Base-by-base conservation (phyloP, 257 asterid genomes). In the Lithospermum erythrorhizon region DNA sequence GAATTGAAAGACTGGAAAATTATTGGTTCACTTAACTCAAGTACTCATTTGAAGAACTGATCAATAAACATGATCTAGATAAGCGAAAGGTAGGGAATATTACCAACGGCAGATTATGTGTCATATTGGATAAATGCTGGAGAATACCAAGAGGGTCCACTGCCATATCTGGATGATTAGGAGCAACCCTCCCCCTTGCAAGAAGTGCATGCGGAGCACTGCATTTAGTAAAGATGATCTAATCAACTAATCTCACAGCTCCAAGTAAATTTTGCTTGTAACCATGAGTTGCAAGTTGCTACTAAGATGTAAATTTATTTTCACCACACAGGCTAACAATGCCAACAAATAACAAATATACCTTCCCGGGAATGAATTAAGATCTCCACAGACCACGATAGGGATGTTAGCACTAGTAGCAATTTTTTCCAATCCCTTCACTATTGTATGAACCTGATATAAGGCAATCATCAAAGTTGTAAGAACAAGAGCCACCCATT, bases 381-480 rank as follows among this genome's bases (percentile, higher is more conserved):
- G 87, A 80, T 93, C 99, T 23, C 99, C 99, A 63, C 97, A 93
- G 53, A 93, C 95, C 78, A 93, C 61, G 97, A 87, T 87, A 48
- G 94, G 94, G 55, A 87, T 82, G 65, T 82, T 85, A 21, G 88
- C 95, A 76, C 97, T 80, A 32, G 78, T 75, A 61, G 90, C 94
- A 51, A 87, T 87, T 71, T 87, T 87, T 75, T 87, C 94, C 64
- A 87, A 82, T 58, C 95, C 95, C 79, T 84, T 87, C 71, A 87
- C 67, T 24, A 87, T 77, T 21, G 90, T 87, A 74, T 84, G 87
- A 72, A 84, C 87, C 96, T 87, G 70, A 71, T 48, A 59, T 58
- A 27, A 49, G 1, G 4, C 2, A 1, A 14, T 49, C 20, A n/a
- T 49, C 54, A 49, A n/a, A 48, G 19, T 35, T 67, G 54, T 57